Evolutionary conservation across 2,329 filamentous ascomycete species (phyloP).

Genomic region (Botrytis squamosa): DNA sequence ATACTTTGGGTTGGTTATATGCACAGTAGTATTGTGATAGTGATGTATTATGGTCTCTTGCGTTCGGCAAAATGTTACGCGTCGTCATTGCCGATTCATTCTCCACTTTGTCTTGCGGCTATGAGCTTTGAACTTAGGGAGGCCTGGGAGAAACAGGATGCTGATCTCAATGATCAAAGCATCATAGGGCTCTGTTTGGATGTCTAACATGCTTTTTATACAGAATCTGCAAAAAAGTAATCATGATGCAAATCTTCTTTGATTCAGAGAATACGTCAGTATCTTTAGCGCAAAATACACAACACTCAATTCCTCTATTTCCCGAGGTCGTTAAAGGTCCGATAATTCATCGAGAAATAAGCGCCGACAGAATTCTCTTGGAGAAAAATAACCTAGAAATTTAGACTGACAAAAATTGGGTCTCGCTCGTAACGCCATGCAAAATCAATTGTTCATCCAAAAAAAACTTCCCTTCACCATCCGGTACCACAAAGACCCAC

Average conservation of each 20-base stretch:
- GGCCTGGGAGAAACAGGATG: background rate
- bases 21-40: constrained; percentile 9
- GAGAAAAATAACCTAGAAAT: background rate
- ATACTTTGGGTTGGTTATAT: background rate
- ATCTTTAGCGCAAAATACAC: background rate
- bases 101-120: background rate
- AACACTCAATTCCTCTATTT: background rate
- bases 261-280: background rate
- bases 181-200: background rate
- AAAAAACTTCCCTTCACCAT: background rate
- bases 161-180: background rate
- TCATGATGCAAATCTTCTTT: background rate
- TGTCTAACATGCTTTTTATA: background rate
- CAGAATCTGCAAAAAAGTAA: background rate
- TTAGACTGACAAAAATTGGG: background rate
- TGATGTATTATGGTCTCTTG: background rate
- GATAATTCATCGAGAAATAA: background rate
- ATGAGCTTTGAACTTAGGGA: background rate
- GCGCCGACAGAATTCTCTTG: background rate
- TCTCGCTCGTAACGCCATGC: background rate
- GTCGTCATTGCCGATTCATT: background rate
- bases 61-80: background rate
- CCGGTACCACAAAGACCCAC: background rate
- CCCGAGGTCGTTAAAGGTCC: too few species aligned
- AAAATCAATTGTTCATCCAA: background rate